These are phyloP conservation scores for Phytophthora colocasiae DNA, from an alignment of 352 stramenopile species.

Conservation along the genomic window DNA sequence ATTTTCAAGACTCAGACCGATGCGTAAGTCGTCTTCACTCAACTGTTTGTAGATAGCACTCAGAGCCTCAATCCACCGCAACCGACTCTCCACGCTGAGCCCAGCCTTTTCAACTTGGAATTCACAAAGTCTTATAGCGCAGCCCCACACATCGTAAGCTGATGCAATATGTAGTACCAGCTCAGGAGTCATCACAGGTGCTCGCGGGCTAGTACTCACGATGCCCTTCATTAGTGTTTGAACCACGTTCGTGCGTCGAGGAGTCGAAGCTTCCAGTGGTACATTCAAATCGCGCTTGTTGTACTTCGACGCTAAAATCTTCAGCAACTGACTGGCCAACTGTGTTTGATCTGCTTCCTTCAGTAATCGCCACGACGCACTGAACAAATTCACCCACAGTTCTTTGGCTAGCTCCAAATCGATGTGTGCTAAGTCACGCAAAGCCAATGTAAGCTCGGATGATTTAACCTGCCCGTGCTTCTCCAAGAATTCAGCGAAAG, in stretches of 20 bases:
- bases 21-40: slow-evolving; percentile 85
- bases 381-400: slow-evolving; percentile 84
- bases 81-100: slow-evolving; percentile 68
- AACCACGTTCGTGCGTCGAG: slow-evolving; percentile 81
- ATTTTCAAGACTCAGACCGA: slow-evolving; percentile 82
- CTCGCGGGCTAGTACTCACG: slow-evolving; percentile 55
- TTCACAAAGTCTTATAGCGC: slow-evolving; percentile 75
- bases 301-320: slow-evolving; percentile 88
- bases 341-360: slow-evolving; percentile 59
- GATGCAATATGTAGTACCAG: slow-evolving; percentile 84
- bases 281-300: slow-evolving; percentile 88
- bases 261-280: slow-evolving; percentile 51
- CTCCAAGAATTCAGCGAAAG: slow-evolving; percentile 39
- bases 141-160: slow-evolving; percentile 87
- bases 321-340: slow-evolving; percentile 68
- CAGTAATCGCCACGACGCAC: slow-evolving; percentile 59
- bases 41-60: slow-evolving; percentile 88
- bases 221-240: slow-evolving; percentile 87
- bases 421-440: slow-evolving; percentile 80
- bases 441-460: slow-evolving; percentile 52
- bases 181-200: slow-evolving; percentile 84
- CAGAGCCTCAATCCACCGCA: slow-evolving; percentile 89
- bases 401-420: slow-evolving; percentile 88
- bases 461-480: slow-evolving; percentile 41
- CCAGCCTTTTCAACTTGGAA: slow-evolving; percentile 82